phyloP scores from a whole-genome alignment of 805 yeast genomes.

The Lipomyces anomalus region DNA sequence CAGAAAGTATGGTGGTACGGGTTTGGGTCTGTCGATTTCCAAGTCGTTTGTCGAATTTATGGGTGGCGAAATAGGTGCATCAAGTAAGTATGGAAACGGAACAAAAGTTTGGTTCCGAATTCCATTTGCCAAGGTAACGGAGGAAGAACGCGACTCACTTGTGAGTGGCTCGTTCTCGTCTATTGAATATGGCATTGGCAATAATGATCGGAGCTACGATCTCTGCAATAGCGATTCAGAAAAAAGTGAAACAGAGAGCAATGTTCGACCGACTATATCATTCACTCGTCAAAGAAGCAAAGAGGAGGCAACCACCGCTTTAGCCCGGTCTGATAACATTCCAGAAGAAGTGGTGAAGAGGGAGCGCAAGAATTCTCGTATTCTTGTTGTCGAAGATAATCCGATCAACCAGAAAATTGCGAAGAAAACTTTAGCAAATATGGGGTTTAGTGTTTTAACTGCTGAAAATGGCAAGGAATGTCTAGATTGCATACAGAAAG shows the following conservation, averaged over 20 bases:
- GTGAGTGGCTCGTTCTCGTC: neutral
- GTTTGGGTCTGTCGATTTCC: constrained; percentile 11
- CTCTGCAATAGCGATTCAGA: too few species aligned
- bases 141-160: neutral
- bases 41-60: constrained; percentile 8
- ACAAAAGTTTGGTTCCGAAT: constrained; percentile 8
- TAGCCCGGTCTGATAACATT: too few species aligned
- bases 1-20: constrained; percentile 12
- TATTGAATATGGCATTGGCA: too few species aligned
- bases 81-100: constrained; percentile 6
- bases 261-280: too few species aligned
- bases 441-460: constrained; percentile 10
- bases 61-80: constrained; percentile 6
- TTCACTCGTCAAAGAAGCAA: neutral
- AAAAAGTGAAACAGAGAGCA: neutral
- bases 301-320: neutral
- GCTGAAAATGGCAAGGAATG: constrained; percentile 11
- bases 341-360: neutral
- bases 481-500: constrained; percentile 2
- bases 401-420: constrained; percentile 13
- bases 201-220: too few species aligned
- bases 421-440: constrained; percentile 1
- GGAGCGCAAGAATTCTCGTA: too few species aligned
- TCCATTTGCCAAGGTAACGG: constrained; percentile 6
- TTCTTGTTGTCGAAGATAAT: constrained; percentile 13